phyloP scores from a whole-genome alignment of 116 monocot species.

The Zostera marina region DNA sequence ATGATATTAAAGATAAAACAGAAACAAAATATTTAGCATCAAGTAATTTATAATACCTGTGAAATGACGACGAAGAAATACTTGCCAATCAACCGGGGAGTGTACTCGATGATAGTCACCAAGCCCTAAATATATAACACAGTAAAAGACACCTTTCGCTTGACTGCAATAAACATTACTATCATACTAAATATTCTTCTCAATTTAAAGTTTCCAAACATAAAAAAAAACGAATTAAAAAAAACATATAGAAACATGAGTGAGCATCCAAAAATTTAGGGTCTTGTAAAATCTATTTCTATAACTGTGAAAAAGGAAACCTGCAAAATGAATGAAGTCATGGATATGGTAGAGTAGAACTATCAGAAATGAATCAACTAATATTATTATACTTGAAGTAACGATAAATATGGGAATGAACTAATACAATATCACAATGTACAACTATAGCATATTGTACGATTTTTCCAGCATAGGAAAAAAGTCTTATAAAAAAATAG shows the following conservation, averaged over 20 bases:
- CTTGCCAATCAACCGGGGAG: constrained; percentile 85
- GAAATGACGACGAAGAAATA: constrained; percentile 74
- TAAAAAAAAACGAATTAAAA: neutral
- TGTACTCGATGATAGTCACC: constrained; percentile 93
- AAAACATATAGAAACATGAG: neutral
- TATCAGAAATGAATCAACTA: too few relatives aligned
- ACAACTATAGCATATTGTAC: too few relatives aligned
- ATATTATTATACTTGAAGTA: too few relatives aligned
- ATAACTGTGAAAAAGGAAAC: too few relatives aligned
- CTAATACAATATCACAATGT: too few relatives aligned
- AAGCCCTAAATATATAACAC: constrained; percentile 77
- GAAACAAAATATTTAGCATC: neutral
- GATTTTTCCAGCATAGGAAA: too few relatives aligned
- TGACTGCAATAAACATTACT: constrained; percentile 33
- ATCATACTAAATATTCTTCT: neutral
- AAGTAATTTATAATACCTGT: constrained; percentile 28
- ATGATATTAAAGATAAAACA: neutral
- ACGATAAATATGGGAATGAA: too few relatives aligned
- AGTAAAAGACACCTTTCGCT: constrained; percentile 75
- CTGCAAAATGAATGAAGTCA: too few relatives aligned
- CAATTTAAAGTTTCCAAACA: neutral
- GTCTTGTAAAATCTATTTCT: too few relatives aligned
- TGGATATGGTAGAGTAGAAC: too few relatives aligned
- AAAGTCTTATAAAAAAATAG: too few relatives aligned
- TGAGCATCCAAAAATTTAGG: too few relatives aligned